These are phyloP conservation scores for Kazachstania taianensis DNA, from an alignment of 805 yeast genomes.

Conservation along the genomic window DNA sequence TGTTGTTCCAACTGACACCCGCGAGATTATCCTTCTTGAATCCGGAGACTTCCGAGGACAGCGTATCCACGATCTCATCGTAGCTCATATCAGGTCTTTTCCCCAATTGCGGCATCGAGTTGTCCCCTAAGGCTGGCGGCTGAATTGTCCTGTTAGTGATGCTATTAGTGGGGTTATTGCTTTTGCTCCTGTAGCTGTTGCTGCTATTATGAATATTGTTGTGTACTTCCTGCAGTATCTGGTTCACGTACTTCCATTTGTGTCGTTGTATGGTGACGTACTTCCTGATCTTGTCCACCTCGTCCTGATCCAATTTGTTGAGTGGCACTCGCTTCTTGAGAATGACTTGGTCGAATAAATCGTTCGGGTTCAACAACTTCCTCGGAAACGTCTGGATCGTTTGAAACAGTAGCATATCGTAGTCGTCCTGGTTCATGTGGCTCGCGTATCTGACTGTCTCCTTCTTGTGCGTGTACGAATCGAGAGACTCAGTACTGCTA, in stretches of 20 bases:
- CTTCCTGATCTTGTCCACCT: conserved; percentile 62
- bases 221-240: conserved; percentile 1
- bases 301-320: conserved; percentile 70
- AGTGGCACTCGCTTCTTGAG: conserved; percentile 61
- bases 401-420: conserved; percentile 64
- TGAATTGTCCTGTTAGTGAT: not conserved
- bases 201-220: not conserved
- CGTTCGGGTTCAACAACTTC: conserved; percentile 53
- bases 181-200: too few relatives aligned
- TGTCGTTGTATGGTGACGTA: conserved; percentile 59
- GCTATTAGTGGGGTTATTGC: too few relatives aligned
- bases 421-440: conserved; percentile 21
- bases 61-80: conserved; percentile 25
- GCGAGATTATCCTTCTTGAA: conserved; percentile 27
- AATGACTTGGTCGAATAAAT: conserved; percentile 52
- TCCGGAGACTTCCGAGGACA: conserved; percentile 33
- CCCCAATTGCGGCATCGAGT: not conserved
- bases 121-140: too few relatives aligned
- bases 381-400: conserved; percentile 77
- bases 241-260: conserved; percentile 7
- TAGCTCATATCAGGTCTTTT: conserved; percentile 10
- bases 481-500: not conserved
- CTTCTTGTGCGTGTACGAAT: conserved; percentile 1
- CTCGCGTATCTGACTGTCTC: not conserved
- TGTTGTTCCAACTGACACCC: conserved; percentile 54